Base-by-base conservation (phyloP, 2,329 filamentous ascomycete genomes). In the Ophiocordyceps australis region DNA sequence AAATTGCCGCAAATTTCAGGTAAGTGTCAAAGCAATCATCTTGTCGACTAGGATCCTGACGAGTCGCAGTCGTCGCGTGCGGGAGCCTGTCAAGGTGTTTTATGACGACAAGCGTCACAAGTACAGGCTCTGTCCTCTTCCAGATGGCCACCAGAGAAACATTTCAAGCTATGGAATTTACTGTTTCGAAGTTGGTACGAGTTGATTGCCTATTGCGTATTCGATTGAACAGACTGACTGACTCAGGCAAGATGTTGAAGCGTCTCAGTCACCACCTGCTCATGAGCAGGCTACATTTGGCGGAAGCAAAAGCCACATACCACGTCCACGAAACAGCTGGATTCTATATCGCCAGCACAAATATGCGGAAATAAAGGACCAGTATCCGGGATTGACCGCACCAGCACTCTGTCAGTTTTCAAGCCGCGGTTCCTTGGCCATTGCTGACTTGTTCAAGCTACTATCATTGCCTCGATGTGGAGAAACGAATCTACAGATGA, bases 311-410 rank as follows among this genome's bases (percentile, higher is more conserved):
- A 25, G 23, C 15, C 33, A 32, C 13, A 40, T 47, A 16, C 40
- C 41, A 16, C 42, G 43, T 5, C 43, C 45, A 4, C 34, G 37
- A 19, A 50, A 50, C 23, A 35, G 38, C 17, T 50, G 40, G 38
- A 49, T 49, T 22, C 32, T 51, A 3, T 50, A 49, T 24, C 43
- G 46, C 9, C 39, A 44, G 16, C 31, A 39, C 6, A 39, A 40
- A 9, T 40, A 38, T 4, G 31, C 33, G 9, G 32, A 38, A 14
- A 26, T 50, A 14, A 35, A 30, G 9, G 28, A 36, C 9, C 28
- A 28, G 7, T 30, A 41, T 24, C 37, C 41, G 6, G 32, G 31
- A 1, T 35, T 44, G n/a, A 43, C 39, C 6, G 41, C 40, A 4
- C 35, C 36, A 2, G 36, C 44, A 15, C 37, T 50, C 13, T 48